Evolutionary conservation across 2,329 filamentous ascomycete genomes (phyloP).

Genomic region (Tolypocladium inflatum): DNA sequence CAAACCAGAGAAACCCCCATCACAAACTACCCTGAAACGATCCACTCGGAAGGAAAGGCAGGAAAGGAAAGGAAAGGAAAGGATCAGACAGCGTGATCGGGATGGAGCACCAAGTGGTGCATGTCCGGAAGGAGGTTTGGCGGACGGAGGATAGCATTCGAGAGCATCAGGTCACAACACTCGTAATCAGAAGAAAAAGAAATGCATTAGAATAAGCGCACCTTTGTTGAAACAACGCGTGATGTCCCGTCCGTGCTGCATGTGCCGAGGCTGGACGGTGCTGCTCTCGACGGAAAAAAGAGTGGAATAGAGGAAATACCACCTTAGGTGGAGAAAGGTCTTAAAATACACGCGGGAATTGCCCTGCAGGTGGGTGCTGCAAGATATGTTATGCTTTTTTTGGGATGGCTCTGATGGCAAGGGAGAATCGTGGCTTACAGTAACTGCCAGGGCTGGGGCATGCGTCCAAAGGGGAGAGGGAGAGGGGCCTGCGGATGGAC

Average conservation of each 20-base stretch:
- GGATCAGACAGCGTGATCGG: conserved; percentile 2
- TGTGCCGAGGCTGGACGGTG: background rate
- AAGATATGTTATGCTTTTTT: background rate
- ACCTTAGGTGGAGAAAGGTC: too few relatives aligned
- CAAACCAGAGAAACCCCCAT: background rate
- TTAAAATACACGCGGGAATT: background rate
- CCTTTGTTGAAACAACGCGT: background rate
- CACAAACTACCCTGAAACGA: conserved; percentile 1
- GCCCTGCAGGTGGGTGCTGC: background rate
- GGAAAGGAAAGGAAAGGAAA: conserved; percentile 1
- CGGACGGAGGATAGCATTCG: conserved; percentile 5
- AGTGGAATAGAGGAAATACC: background rate
- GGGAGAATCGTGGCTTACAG: background rate
- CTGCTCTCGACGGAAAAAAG: background rate
- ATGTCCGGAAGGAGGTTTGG: conserved; percentile 2
- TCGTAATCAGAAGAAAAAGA: conserved; percentile 4
- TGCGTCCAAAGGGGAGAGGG: background rate
- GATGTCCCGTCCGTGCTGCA: background rate
- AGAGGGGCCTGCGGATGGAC: background rate
- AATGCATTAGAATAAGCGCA: background rate
- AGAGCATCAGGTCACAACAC: conserved; percentile 10
- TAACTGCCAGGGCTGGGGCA: background rate
- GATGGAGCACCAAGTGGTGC: conserved; percentile 4
- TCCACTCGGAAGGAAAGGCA: conserved; percentile 1
- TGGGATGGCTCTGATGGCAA: background rate